Conservation (phyloP, 2,329 filamentous ascomycete species). For the Trichoderma oligosporum region DNA sequence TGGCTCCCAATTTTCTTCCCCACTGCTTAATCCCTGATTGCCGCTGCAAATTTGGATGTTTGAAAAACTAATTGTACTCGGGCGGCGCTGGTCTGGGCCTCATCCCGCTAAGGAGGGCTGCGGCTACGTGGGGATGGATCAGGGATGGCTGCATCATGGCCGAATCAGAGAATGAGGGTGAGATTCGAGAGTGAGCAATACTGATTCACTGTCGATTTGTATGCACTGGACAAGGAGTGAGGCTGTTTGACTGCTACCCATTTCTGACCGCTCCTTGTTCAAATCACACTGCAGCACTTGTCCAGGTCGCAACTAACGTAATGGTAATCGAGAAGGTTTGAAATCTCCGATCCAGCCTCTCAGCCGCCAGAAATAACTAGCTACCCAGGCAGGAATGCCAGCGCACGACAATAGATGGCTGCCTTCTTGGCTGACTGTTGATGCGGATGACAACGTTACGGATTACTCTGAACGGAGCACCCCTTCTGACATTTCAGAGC, state of each 20-base stretch:
- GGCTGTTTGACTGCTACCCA: not conserved
- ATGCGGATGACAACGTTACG: not conserved
- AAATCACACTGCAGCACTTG: not conserved
- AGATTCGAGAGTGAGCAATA: not conserved
- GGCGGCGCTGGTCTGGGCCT: not conserved
- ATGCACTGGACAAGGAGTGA: not conserved
- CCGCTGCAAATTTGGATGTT: not conserved
- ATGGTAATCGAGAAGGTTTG: not conserved
- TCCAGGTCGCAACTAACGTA: not conserved
- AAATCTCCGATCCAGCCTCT: constrained; percentile 17
- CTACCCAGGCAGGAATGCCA: too few species aligned
- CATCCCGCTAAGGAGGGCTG: not conserved
- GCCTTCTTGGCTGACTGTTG: not conserved
- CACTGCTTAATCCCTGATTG: constrained; percentile 8
- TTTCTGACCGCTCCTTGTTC: constrained; percentile 8
- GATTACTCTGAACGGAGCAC: not conserved
- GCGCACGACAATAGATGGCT: not conserved
- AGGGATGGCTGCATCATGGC: not conserved
- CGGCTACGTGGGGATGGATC: not conserved
- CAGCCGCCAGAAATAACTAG: constrained; percentile 9
- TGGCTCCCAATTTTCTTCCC: not conserved
- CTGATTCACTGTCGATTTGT: not conserved
- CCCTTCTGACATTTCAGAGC: constrained; percentile 3
- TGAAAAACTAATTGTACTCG: too few species aligned
- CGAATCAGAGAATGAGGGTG: not conserved